These are phyloP conservation scores for Protea cynaroides DNA, from an alignment of 164 flowering plant genomes.

Conservation along the genomic window DNA sequence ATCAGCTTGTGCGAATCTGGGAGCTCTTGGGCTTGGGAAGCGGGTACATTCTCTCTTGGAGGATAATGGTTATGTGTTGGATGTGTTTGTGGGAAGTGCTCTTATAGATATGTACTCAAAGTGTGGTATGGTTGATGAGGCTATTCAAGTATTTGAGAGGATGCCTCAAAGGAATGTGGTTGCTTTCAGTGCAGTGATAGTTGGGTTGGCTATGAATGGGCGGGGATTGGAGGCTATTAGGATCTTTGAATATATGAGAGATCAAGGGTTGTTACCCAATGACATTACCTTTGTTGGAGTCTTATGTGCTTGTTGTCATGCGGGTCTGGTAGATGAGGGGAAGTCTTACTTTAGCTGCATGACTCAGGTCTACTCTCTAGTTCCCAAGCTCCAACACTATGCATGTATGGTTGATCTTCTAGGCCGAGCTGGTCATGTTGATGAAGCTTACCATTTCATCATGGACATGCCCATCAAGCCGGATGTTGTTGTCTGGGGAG, in stretches of 20 bases:
- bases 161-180: conserved; percentile 20
- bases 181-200: conserved; percentile 21
- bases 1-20: conserved; percentile 25
- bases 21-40: conserved; percentile 21
- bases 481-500: conserved; percentile 24
- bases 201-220: conserved; percentile 27
- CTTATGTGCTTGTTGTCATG: conserved; percentile 28
- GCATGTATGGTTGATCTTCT: conserved; percentile 28
- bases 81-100: conserved; percentile 21
- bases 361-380: conserved; percentile 15
- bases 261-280: conserved; percentile 16
- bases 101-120: conserved; percentile 27
- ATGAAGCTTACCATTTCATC: conserved; percentile 16
- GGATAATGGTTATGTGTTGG: conserved; percentile 13
- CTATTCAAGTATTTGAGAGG: conserved; percentile 13
- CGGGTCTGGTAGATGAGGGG: conserved; percentile 22
- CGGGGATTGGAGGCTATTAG: conserved; percentile 16
- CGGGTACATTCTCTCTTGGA: conserved; percentile 16
- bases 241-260: conserved; percentile 21
- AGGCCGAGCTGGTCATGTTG: conserved; percentile 22
- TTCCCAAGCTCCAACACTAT: conserved; percentile 27
- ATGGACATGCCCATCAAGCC: conserved; percentile 19
- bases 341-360: conserved; percentile 12
- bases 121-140: conserved; percentile 23
- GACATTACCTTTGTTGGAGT: conserved; percentile 24